Conservation (phyloP, 768 basidiomycete genomes). For the Lanmaoa pseudosensibilis region DNA sequence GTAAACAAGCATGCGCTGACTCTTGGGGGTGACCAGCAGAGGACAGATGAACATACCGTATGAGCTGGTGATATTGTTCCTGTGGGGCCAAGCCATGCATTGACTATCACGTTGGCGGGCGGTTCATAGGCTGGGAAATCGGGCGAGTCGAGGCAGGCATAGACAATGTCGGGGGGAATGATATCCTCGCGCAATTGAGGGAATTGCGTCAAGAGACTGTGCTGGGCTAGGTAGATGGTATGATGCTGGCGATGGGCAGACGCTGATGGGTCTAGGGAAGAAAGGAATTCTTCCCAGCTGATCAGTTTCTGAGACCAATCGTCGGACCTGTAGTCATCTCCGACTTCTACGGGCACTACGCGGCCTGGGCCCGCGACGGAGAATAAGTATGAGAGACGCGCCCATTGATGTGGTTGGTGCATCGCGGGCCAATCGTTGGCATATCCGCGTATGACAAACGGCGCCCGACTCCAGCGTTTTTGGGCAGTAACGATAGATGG, state of each 20-base stretch:
- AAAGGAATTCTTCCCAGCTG: constrained; percentile 74
- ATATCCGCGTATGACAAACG: constrained; percentile 74
- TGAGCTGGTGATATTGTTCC: constrained; percentile 88
- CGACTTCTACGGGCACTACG: constrained; percentile 88
- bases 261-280: constrained; percentile 37
- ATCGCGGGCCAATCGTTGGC: constrained; percentile 79
- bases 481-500: constrained; percentile 64
- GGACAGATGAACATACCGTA: constrained; percentile 52
- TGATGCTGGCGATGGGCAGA: constrained; percentile 22
- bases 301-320: constrained; percentile 84
- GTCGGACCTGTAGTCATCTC: constrained; percentile 73
- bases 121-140: constrained; percentile 54
- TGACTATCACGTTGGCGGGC: constrained; percentile 66
- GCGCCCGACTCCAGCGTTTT: constrained; percentile 40
- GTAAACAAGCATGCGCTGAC: constrained; percentile 9
- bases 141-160: constrained; percentile 52
- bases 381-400: constrained; percentile 64
- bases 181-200: constrained; percentile 76
- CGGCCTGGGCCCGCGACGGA: constrained; percentile 75
- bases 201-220: constrained; percentile 83
- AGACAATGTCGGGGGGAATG: constrained; percentile 85
- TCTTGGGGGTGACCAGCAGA: not conserved
- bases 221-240: constrained; percentile 84
- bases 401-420: constrained; percentile 62
- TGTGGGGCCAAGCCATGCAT: constrained; percentile 80